Percentiles rank a stretch among this genome's conserved stretches.
Conservation (phyloP, 805 yeast species). For the Ogataea trehalophila region DNA sequence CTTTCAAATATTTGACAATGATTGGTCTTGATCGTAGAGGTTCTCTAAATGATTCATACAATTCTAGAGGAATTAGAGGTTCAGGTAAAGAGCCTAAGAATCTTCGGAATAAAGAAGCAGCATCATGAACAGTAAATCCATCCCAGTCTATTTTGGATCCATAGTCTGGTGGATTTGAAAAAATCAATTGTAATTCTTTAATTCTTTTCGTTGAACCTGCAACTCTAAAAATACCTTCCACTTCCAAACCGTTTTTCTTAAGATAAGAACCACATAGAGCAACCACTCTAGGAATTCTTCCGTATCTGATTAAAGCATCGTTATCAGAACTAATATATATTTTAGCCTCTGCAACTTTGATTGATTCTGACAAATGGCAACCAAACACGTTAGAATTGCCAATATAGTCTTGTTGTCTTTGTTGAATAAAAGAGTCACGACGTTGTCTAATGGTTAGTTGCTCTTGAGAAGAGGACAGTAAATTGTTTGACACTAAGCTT, state of each 20-base stretch:
- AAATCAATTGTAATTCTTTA: slow-evolving; percentile 75
- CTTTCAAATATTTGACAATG: slow-evolving; percentile 60
- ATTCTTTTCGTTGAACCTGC: slow-evolving; percentile 89
- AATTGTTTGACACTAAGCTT: too few species aligned
- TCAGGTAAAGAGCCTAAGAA: slow-evolving; percentile 86
- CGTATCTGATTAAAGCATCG: slow-evolving; percentile 70
- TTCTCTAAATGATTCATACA: slow-evolving; percentile 73
- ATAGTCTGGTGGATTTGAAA: slow-evolving; percentile 83
- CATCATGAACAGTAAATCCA: slow-evolving; percentile 93
- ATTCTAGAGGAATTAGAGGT: slow-evolving; percentile 76
- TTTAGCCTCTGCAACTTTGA: slow-evolving; percentile 70
- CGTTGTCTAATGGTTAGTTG: slow-evolving; percentile 37
- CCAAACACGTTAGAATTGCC: slow-evolving; percentile 67
- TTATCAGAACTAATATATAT: slow-evolving; percentile 61
- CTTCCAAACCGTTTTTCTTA: slow-evolving; percentile 69
- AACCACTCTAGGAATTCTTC: slow-evolving; percentile 87
- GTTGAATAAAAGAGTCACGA: slow-evolving; percentile 42
- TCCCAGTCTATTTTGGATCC: slow-evolving; percentile 90
- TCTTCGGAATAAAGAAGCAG: slow-evolving; percentile 84
- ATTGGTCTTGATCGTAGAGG: slow-evolving; percentile 67
- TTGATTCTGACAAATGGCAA: slow-evolving; percentile 65
- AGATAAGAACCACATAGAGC: slow-evolving; percentile 90
- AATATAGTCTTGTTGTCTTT: slow-evolving; percentile 39
- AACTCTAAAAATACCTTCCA: slow-evolving; percentile 89
- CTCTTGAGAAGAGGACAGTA: too few species aligned